Evolutionary conservation across 1,284 basidiomycete genomes (phyloP).

Genomic region (Fomitopsis schrenkii): DNA sequence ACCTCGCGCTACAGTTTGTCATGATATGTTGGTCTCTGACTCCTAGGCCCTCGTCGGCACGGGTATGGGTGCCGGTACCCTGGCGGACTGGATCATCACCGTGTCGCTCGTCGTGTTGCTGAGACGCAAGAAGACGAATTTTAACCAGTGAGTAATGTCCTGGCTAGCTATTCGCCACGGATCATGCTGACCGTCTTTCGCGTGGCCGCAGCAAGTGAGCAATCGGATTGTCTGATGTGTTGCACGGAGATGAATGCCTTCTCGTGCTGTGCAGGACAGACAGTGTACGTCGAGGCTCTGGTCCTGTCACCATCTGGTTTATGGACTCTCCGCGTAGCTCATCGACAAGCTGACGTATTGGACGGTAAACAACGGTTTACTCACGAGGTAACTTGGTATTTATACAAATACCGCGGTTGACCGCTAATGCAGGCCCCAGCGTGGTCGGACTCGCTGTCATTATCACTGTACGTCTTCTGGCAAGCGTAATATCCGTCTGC

Average conservation of each 20-base stretch:
- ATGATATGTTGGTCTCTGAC: neutral
- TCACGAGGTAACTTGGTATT: conserved; percentile 8
- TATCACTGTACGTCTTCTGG: conserved; percentile 7
- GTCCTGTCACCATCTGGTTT: neutral
- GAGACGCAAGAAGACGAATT: neutral
- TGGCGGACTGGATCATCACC: conserved; percentile 1
- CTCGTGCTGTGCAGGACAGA: conserved; percentile 2
- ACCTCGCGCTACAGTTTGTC: neutral
- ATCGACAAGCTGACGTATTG: conserved; percentile 16
- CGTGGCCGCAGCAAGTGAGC: neutral
- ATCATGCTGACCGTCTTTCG: neutral
- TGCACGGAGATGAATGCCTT: neutral
- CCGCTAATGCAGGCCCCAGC: neutral
- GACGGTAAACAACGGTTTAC: conserved; percentile 16
- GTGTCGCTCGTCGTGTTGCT: neutral
- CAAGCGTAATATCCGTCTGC: neutral
- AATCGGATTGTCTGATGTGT: neutral
- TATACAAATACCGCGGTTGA: neutral
- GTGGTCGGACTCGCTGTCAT: conserved; percentile 13
- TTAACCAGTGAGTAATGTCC: neutral
- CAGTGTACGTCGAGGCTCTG: conserved; percentile 2
- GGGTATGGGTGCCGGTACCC: neutral
- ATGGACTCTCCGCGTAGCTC: neutral
- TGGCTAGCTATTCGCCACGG: too few relatives aligned
- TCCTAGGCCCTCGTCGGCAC: neutral